Evolutionary conservation across 2,329 filamentous ascomycete species (phyloP), one percentile per base, ranked within the genome.

Genomic region (Fusarium circinatum): DNA sequence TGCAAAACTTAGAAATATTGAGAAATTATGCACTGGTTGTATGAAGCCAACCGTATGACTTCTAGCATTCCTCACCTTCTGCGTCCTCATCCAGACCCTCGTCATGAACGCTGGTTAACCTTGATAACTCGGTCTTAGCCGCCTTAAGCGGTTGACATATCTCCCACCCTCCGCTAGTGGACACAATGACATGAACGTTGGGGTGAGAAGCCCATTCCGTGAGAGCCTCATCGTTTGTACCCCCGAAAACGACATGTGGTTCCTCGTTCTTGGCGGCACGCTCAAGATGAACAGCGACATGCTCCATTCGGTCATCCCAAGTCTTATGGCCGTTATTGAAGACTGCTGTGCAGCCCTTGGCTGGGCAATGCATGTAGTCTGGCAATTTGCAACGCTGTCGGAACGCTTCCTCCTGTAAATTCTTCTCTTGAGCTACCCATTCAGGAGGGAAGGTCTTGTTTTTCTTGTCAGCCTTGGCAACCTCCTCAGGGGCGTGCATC

Each of bases 251-350:
- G 0, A 86, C 80, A 1, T 63, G 58, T 3, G 73, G 65, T 68
- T 80, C 79, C 39, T 76, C 57, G 15, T 72, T 73, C 8, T 67
- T 69, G 24, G 78, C 84, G 1, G 82, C 84, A 41, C 62, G 71
- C 52, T 96, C 94, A 51, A 96, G 86, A 80, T 98, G 95, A 66
- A 89, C 87, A 1, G 93, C 94, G 6, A 97, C 89, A 82, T 98
- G 95, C 81, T 98, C 95, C 90, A 97, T 94, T 30, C 93, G 87
- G 65, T 91, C 88, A 66, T 96, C 93, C 95, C 95, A 98, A 17
- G 90, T 90, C 11, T 85, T 87, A 1, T 79, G 69, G 0, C 92
- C 93, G 11, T 85, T 80, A 78, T 85, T 80, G 78, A 97, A 97
- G 2, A 80, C 79, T 17, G 65, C 57, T 3, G 72, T 78, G 80